phyloP scores from a whole-genome alignment of 352 stramenopile genomes.

The Thalassiosira livingstoniorum region DNA sequence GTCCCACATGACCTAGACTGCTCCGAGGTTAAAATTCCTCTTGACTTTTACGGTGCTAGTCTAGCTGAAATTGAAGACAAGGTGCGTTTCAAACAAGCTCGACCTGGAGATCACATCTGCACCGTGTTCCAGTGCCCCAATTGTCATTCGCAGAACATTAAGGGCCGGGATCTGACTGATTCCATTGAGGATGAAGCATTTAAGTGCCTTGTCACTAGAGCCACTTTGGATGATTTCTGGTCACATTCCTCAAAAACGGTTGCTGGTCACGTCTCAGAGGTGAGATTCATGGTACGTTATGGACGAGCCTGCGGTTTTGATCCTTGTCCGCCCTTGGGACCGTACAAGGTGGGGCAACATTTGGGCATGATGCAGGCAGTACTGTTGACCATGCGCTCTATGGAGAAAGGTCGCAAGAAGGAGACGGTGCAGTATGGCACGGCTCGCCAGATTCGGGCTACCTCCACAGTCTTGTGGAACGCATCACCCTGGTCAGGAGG shows the following conservation, averaged over 20 bases:
- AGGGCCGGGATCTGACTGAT: not conserved
- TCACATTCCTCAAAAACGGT: not conserved
- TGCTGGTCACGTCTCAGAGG: not conserved
- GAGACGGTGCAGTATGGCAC: constrained; percentile 15
- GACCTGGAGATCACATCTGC: constrained; percentile 7
- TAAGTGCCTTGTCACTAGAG: not conserved
- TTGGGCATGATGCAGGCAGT: constrained; percentile 9
- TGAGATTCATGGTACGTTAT: constrained; percentile 6
- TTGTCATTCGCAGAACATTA: too few species aligned
- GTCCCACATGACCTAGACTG: not conserved
- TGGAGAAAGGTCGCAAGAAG: constrained; percentile 15
- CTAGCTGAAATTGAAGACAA: constrained; percentile 2
- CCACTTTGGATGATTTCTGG: constrained; percentile 10
- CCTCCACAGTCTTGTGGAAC: constrained; percentile 31
- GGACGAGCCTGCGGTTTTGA: not conserved
- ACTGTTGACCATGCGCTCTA: constrained; percentile 8
- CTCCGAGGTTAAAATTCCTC: too few species aligned
- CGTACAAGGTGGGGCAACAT: not conserved
- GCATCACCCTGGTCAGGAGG: constrained; percentile 5
- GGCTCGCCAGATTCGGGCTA: constrained; percentile 8
- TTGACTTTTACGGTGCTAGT: constrained; percentile 11
- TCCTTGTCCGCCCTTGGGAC: not conserved
- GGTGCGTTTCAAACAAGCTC: constrained; percentile 9
- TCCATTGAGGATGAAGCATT: not conserved
- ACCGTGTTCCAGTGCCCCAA: constrained; percentile 12